Base-by-base conservation (phyloP, 805 yeast species). In the Candida dajiaensis region DNA sequence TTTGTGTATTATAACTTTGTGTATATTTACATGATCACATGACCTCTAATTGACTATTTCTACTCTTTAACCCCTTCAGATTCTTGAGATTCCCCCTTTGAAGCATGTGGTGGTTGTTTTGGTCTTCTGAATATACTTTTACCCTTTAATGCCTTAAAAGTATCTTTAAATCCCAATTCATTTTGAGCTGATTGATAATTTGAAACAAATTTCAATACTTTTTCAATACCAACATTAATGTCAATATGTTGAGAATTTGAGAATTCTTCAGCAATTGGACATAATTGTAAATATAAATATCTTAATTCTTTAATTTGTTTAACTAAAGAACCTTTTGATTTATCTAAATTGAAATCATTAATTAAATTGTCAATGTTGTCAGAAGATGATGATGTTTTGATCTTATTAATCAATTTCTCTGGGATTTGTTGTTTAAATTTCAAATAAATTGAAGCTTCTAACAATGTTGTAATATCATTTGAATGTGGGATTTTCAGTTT, bases 221-320 rank as follows among this genome's bases (percentile, higher is more conserved):
- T 15, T 8, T 25, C 11, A 21, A 48, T 28, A 15, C 19, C 26
- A 33, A 36, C 22, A 9, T 41, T 13, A n/a, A n/a, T n/a, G 13
- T 40, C 38, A 16, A 16, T 29, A n/a, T 28, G 25, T 16, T 29
- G 31, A 15, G 25, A 45, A 39, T 28, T 46, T 18, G 49, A 18
- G 11, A 46, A 48, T 38, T 46, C 55, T 39, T 47, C 46, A 13
- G 51, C 56, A 31, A 59, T 50, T 45, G 62, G 59, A n/a, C 46
- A 45, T 21, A 51, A 35, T 31, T 47, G 50, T 21, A 65, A 33
- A 40, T 65, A 66, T 11, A 46, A 37, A 38, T 42, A 42, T 46
- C 57, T 53, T 42, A 57, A 25, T 20, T 53, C 48, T 29, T 46
- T 41, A 31, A 45, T 31, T 25, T 37, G 41, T 26, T 48, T 42